Percentiles rank a stretch among this genome's conserved stretches.
These are phyloP conservation scores for Populus alba DNA, from an alignment of 345 rosid species.

Conservation along the genomic window DNA sequence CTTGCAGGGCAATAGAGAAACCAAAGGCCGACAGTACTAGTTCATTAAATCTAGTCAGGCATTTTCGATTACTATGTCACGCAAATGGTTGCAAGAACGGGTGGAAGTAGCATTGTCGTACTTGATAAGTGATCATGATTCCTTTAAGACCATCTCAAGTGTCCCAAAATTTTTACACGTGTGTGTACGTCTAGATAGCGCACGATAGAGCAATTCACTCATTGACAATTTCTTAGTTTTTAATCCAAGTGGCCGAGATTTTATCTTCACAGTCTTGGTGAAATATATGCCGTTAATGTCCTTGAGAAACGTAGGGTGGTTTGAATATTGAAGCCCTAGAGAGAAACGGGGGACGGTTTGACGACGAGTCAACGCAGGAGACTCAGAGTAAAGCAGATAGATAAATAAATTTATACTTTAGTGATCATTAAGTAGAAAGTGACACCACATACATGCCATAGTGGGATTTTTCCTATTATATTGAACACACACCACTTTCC, in stretches of 20 bases:
- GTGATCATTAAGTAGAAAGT: conserved; percentile 25
- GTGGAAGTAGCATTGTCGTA: not conserved
- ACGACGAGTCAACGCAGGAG: not conserved
- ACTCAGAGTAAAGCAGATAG: not conserved
- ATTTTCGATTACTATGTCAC: not conserved
- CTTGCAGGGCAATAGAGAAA: too few species aligned
- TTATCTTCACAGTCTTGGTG: not conserved
- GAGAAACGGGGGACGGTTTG: not conserved
- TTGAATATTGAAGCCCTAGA: not conserved
- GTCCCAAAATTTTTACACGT: too few species aligned
- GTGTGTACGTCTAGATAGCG: too few species aligned
- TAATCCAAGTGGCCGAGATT: not conserved
- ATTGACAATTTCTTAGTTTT: too few species aligned
- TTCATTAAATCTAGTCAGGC: not conserved
- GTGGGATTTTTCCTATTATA: conserved; percentile 12
- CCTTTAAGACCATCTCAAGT: not conserved
- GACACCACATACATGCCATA: not conserved
- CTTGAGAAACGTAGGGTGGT: not conserved
- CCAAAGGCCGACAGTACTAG: not conserved
- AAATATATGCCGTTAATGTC: too few species aligned
- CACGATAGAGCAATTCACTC: too few species aligned
- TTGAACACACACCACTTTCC: conserved; percentile 17
- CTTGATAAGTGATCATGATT: not conserved
- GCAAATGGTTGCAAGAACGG: not conserved
- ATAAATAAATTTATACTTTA: not conserved